Conservation (phyloP, 2,329 filamentous ascomycete species). For the Shiraia bambusicola region DNA sequence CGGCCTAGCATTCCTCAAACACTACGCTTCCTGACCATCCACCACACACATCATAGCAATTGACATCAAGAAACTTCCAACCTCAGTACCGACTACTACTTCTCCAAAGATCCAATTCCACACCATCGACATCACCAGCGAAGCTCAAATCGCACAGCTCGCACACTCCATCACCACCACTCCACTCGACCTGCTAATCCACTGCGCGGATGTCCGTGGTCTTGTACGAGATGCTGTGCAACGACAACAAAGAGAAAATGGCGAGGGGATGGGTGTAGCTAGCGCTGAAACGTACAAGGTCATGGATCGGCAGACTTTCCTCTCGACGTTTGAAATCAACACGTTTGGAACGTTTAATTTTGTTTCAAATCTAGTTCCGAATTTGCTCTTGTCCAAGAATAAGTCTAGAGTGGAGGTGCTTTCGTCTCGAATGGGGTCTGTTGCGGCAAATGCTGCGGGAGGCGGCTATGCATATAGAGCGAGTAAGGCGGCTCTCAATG, state of each 20-base stretch:
- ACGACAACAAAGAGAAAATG: not conserved
- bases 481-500: conserved; percentile 51
- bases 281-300: conserved; percentile 45
- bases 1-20: conserved; percentile 61
- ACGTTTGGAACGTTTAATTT: conserved; percentile 47
- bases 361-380: conserved; percentile 42
- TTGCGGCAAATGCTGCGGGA: conserved; percentile 44
- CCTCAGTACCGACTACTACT: not conserved
- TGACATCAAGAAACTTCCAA: conserved; percentile 16
- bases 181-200: conserved; percentile 45
- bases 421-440: conserved; percentile 49
- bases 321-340: conserved; percentile 46
- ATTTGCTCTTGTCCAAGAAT: conserved; percentile 19
- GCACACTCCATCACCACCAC: conserved; percentile 11
- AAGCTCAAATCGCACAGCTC: conserved; percentile 7
- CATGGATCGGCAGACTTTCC: conserved; percentile 46
- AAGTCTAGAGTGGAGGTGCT: conserved; percentile 45
- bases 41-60: conserved; percentile 22
- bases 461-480: conserved; percentile 52
- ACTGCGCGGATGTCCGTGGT: conserved; percentile 50
- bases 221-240: conserved; percentile 40
- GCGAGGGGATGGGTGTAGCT: conserved; percentile 35
- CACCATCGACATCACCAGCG: conserved; percentile 13
- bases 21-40: conserved; percentile 21
- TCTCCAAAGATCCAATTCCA: conserved; percentile 10